phyloP scores from a whole-genome alignment of 2,329 filamentous ascomycete genomes.

The Eurotiales sp. region DNA sequence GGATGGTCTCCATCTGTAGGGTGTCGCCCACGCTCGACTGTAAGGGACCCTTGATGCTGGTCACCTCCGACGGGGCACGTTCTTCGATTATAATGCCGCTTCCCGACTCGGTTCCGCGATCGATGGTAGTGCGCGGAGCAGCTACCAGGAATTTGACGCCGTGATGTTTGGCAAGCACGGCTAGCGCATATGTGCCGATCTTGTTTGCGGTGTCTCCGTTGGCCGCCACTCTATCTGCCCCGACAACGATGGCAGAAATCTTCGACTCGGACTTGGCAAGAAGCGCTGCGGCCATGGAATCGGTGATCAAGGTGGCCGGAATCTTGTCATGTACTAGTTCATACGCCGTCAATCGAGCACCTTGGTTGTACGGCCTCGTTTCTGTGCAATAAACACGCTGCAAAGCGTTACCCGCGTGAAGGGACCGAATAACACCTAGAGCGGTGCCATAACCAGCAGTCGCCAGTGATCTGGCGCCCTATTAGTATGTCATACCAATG shows the following conservation, averaged over 20 bases:
- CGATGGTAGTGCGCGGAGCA: conserved; percentile 90
- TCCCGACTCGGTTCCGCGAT: conserved; percentile 74
- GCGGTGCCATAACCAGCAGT: conserved; percentile 98
- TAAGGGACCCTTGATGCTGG: conserved; percentile 74
- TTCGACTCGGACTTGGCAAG: conserved; percentile 59
- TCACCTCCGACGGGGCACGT: conserved; percentile 75
- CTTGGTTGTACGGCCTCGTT: conserved; percentile 96
- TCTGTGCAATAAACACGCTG: conserved; percentile 92
- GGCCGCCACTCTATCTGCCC: conserved; percentile 88
- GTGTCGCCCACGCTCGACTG: conserved; percentile 55
- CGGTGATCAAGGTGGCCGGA: conserved; percentile 85
- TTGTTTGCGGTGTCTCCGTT: conserved; percentile 99
- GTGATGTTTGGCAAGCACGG: conserved; percentile 84
- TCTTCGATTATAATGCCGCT: conserved; percentile 86
- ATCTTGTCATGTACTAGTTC: conserved; percentile 94
- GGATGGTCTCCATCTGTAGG: conserved; percentile 58
- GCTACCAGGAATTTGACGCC: conserved; percentile 93
- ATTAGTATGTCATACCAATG: conserved; percentile 2
- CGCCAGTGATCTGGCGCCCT: conserved; percentile 66
- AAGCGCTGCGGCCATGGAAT: conserved; percentile 92
- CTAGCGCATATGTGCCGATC: conserved; percentile 90
- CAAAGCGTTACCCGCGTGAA: conserved; percentile 64
- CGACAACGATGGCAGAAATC: conserved; percentile 85
- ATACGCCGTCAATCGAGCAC: conserved; percentile 88
- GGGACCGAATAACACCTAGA: conserved; percentile 83